A percentile compares a stretch with the other conserved stretches of the same genome.
These are phyloP conservation scores for Penstemon newberryi DNA, from an alignment of 257 asterid genomes.

Conservation along the genomic window DNA sequence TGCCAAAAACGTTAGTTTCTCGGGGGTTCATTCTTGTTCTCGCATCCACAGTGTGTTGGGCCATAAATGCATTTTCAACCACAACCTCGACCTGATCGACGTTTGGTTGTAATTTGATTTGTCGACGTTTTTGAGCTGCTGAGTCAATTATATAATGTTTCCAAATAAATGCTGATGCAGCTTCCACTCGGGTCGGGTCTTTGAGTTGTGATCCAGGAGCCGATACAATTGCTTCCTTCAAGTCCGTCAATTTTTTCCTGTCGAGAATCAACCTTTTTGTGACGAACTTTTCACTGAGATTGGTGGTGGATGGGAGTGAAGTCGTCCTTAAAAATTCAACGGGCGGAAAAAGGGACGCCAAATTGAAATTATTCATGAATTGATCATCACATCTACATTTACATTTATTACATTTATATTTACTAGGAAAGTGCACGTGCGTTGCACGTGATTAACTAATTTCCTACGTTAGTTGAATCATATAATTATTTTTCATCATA, in stretches of 20 bases:
- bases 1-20: conserved; percentile 22
- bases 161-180: conserved; percentile 17
- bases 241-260: conserved; percentile 9
- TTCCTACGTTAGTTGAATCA: too few species aligned
- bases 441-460: too few species aligned
- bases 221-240: conserved; percentile 14
- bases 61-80: conserved; percentile 3
- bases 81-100: too few species aligned
- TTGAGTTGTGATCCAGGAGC: conserved; percentile 20
- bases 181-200: conserved; percentile 34
- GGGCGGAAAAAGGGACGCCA: conserved; percentile 30
- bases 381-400: not conserved
- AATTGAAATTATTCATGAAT: conserved; percentile 11
- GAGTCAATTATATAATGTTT: conserved; percentile 22
- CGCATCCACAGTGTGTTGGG: conserved; percentile 34
- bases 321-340: conserved; percentile 24
- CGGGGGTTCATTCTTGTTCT: conserved; percentile 34
- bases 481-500: too few species aligned
- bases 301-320: not conserved
- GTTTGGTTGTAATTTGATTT: not conserved
- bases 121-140: not conserved
- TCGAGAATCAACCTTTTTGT: conserved; percentile 27
- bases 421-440: too few species aligned
- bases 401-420: not conserved
- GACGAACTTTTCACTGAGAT: conserved; percentile 19